Conservation (phyloP, 2,329 filamentous ascomycete genomes). For the Botryotinia calthae region DNA sequence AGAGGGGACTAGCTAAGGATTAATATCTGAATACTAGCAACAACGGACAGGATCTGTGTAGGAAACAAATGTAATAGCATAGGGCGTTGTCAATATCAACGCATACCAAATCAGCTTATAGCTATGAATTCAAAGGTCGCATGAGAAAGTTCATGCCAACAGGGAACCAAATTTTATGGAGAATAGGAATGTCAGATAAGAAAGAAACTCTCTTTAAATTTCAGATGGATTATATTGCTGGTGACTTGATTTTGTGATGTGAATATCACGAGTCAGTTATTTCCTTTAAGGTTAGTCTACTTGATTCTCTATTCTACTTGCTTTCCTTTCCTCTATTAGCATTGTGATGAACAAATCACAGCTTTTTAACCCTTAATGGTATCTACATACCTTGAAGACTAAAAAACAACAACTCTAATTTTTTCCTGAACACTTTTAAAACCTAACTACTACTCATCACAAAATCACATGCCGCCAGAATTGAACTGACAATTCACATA, state of each 20-base stretch:
- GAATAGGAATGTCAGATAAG: slow-evolving; percentile 15
- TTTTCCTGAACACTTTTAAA: slow-evolving; percentile 17
- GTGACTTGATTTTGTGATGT: slow-evolving; percentile 19
- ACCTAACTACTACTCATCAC: not conserved
- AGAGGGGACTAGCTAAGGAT: not conserved
- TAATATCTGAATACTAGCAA: not conserved
- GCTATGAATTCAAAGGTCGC: slow-evolving; percentile 13
- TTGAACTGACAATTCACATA: not conserved
- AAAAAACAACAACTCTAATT: slow-evolving; percentile 22
- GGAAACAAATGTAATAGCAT: slow-evolving; percentile 16
- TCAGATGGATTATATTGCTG: not conserved
- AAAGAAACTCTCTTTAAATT: slow-evolving; percentile 12
- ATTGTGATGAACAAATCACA: slow-evolving; percentile 21
- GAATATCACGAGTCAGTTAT: not conserved
- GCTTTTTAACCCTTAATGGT: slow-evolving; percentile 23
- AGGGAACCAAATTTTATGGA: slow-evolving; percentile 14
- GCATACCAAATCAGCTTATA: slow-evolving; percentile 11
- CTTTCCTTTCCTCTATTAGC: not conserved
- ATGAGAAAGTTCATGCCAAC: slow-evolving; percentile 12
- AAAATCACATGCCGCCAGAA: not conserved
- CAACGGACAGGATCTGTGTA: slow-evolving; percentile 14
- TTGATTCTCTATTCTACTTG: not conserved
- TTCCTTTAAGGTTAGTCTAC: slow-evolving; percentile 3
- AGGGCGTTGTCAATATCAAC: slow-evolving; percentile 16
- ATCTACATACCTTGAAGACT: slow-evolving; percentile 18